Evolutionary conservation across 2,329 filamentous ascomycete species (phyloP).

Genomic region (Raffaelea albimanens): DNA sequence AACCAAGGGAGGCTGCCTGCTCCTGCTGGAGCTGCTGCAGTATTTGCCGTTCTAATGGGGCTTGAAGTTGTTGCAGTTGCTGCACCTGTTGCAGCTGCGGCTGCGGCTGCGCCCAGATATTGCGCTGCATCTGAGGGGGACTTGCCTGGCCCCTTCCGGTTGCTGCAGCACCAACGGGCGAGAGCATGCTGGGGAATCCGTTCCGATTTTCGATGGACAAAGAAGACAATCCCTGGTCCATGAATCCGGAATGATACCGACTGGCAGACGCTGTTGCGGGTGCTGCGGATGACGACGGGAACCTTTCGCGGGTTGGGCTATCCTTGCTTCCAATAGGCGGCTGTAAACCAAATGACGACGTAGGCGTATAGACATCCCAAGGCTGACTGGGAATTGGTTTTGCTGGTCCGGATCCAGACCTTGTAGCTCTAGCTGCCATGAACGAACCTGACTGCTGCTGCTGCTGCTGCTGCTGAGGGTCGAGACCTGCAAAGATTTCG

Average conservation of each 20-base stretch:
- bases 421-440: too few relatives aligned
- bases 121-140: background rate
- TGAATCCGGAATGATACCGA: too few relatives aligned
- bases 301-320: too few relatives aligned
- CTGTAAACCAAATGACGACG: background rate
- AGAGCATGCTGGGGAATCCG: slow-evolving; percentile 12
- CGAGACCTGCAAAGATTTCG: slow-evolving; percentile 34
- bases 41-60: background rate
- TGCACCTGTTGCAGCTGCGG: background rate
- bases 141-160: background rate
- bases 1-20: slow-evolving; percentile 7
- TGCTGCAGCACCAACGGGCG: slow-evolving; percentile 8
- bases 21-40: slow-evolving; percentile 10
- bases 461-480: slow-evolving; percentile 19
- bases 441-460: slow-evolving; percentile 19
- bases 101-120: background rate
- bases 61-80: too few relatives aligned
- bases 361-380: slow-evolving; percentile 25
- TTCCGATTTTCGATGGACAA: slow-evolving; percentile 1
- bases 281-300: too few relatives aligned
- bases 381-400: slow-evolving; percentile 34
- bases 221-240: too few relatives aligned
- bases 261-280: too few relatives aligned
- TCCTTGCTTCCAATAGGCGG: background rate
- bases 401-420: slow-evolving; percentile 6